Base-by-base conservation (phyloP, 495 filamentous ascomycete species). In the Penicillium macrosclerotiorum region DNA sequence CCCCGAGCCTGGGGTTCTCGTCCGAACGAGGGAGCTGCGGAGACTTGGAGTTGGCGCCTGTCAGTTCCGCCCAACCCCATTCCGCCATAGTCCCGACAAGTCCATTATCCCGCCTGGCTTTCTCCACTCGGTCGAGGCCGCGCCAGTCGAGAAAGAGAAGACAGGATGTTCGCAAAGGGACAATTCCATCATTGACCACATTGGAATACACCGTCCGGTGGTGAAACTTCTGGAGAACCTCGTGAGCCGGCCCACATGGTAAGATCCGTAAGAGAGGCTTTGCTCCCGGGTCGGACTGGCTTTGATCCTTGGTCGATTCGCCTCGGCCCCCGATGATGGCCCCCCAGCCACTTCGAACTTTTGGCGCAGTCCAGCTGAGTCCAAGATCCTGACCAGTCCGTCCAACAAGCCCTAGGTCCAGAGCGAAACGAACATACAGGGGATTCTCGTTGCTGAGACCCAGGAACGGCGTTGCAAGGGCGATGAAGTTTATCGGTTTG, bases 371-470 rank as follows among this genome's bases (percentile, higher is more conserved):
- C 94, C 94, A 98, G 13, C 89, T 95, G 27, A 98, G 72, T 5
- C 93, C 93, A 8, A 98, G 72, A 66, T 98, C 93, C 62, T 97
- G 89, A 3, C 93, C 93, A 5, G 93, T 97, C 22, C 90, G 79
- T 9, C 93, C 93, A 23, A 97, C 94, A 6, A 98, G 78, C 5
- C 93, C 94, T 61, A 97, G 90, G 58, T 98, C 94, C 17, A 98
- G 74, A 2, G 94, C 93, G 64, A 97, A 97, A 47, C 90, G 94
- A 55, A 98, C 89, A 65, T 98, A 97, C 37, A 97, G 69, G 0
- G 93, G 93, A 47, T 98, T 98, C 58, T 98, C 93, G 60, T 98
- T 95, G 65, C 91, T 96, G 35, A 98, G 77, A 0, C 93, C 93
- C 4, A 98, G 69, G 49, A 96, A 89, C 0, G 93, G 93, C 5